Conservation (phyloP, 164 flowering plant species). For the Pachysandra terminalis region DNA sequence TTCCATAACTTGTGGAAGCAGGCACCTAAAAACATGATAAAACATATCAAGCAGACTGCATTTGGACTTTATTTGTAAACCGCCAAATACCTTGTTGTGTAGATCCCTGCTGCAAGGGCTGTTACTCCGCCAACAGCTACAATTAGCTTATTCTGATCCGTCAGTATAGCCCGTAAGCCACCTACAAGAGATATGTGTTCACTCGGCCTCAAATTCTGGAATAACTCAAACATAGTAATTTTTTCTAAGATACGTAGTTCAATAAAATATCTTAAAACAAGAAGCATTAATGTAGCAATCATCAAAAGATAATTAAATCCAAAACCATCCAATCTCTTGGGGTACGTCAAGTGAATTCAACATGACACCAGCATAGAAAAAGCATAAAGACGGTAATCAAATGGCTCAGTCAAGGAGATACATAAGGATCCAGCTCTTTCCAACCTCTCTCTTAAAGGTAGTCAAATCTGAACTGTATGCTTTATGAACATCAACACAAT, state of each 20-base stretch:
- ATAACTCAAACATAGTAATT: neutral
- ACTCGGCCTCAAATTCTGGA: neutral
- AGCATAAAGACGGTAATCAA: neutral
- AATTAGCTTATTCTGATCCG: slow-evolving; percentile 89
- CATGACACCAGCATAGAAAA: neutral
- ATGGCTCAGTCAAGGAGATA: neutral
- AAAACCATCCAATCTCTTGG: too few species aligned
- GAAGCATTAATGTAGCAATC: neutral
- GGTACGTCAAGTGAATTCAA: neutral
- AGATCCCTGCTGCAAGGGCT: slow-evolving; percentile 96
- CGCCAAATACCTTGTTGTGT: slow-evolving; percentile 72
- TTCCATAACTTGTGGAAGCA: neutral
- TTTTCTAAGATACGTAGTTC: neutral
- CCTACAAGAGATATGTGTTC: slow-evolving; percentile 36
- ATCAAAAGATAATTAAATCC: too few species aligned
- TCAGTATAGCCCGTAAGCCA: slow-evolving; percentile 78
- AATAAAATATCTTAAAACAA: neutral
- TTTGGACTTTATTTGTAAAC: neutral
- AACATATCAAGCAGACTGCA: neutral
- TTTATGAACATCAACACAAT: neutral
- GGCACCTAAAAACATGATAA: neutral
- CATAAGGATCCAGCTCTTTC: neutral
- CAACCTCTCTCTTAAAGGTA: neutral
- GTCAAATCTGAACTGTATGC: neutral
- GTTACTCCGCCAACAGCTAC: slow-evolving; percentile 95